Conservation (phyloP, 2,329 filamentous ascomycete genomes). For the Curvularia eragrostidis region DNA sequence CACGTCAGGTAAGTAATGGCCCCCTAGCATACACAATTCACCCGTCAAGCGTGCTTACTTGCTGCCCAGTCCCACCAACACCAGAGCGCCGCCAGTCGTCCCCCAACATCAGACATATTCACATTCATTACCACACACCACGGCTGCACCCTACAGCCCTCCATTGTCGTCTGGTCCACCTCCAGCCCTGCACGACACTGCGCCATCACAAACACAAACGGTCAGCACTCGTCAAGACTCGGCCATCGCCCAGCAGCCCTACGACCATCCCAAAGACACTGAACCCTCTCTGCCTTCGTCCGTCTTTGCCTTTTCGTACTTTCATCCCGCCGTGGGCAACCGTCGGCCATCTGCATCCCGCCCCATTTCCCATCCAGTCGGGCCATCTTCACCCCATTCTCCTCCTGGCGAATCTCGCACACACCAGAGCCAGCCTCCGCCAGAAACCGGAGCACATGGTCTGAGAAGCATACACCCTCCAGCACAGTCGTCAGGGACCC, state of each 20-base stretch:
- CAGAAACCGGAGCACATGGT: conserved; percentile 9
- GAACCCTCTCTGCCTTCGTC: conserved; percentile 20
- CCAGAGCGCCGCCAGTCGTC: conserved; percentile 12
- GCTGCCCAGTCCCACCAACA: conserved; percentile 20
- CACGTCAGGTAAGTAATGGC: conserved; percentile 24
- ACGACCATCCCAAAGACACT: conserved; percentile 24
- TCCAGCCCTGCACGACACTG: conserved; percentile 5
- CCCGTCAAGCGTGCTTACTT: conserved; percentile 17
- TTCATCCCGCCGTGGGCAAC: conserved; percentile 10
- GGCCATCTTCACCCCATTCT: conserved; percentile 18
- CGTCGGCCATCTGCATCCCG: conserved; percentile 21
- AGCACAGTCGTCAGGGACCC: conserved; percentile 7
- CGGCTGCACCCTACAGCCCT: conserved; percentile 15
- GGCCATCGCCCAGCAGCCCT: conserved; percentile 22
- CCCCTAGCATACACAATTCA: not conserved
- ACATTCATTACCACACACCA: conserved; percentile 9
- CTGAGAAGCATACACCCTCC: conserved; percentile 15
- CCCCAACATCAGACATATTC: conserved; percentile 16
- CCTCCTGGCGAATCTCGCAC: conserved; percentile 10
- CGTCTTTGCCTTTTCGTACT: conserved; percentile 21
- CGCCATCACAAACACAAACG: conserved; percentile 18
- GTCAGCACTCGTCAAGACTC: conserved; percentile 31
- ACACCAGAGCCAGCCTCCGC: conserved; percentile 7
- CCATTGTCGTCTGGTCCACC: conserved; percentile 13
- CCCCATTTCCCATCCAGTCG: conserved; percentile 12